A percentile compares a stretch with the other conserved stretches of the same genome.
These are phyloP conservation scores for Trichomonas vaginalis DNA, from an alignment of 208 protist species.

Conservation along the genomic window DNA sequence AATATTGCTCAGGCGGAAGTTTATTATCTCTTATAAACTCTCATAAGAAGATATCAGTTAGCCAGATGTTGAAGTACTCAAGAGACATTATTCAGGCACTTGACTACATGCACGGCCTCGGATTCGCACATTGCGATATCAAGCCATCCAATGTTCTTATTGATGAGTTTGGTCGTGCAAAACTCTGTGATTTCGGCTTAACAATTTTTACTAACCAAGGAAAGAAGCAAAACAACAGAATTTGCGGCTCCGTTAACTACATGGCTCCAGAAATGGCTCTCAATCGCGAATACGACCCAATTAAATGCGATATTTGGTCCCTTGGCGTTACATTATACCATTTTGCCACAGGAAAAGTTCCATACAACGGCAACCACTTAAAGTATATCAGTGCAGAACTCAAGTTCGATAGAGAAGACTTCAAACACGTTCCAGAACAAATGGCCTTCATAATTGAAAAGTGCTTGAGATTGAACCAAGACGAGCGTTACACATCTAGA, in stretches of 20 bases:
- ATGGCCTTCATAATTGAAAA: background rate
- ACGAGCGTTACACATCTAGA: background rate
- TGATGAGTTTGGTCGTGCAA: background rate
- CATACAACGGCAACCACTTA: constrained; percentile 19
- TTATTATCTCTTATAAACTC: background rate
- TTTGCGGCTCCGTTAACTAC: background rate
- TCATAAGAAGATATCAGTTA: too few species aligned
- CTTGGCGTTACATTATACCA: constrained; percentile 31
- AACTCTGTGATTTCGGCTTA: background rate
- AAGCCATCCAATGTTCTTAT: background rate
- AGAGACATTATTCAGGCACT: background rate
- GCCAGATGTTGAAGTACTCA: background rate
- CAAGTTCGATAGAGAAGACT: background rate
- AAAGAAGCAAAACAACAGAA: background rate
- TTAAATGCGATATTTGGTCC: constrained; percentile 28
- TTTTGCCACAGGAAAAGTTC: constrained; percentile 15
- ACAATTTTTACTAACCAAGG: background rate
- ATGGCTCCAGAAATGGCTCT: background rate
- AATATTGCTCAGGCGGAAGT: background rate
- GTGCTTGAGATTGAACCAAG: background rate
- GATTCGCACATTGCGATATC: background rate
- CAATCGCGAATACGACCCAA: background rate
- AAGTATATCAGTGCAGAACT: background rate
- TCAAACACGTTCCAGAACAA: background rate
- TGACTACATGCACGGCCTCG: background rate